These are phyloP conservation scores for Kitagawia praeruptora DNA, from an alignment of 129 eudicot genomes.

Conservation along the genomic window DNA sequence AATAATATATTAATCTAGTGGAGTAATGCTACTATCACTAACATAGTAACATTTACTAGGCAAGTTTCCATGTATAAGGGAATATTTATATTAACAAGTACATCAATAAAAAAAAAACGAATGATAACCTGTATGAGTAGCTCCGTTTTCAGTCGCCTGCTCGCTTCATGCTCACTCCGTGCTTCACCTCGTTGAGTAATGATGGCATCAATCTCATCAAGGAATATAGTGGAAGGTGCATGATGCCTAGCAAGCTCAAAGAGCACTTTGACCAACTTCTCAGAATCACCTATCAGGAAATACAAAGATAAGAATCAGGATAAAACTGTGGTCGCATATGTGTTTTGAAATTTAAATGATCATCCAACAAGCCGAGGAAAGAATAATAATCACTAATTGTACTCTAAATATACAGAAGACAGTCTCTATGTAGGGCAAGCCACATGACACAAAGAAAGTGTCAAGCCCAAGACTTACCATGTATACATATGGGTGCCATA, in stretches of 20 bases:
- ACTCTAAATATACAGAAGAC: background rate
- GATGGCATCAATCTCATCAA: conserved; percentile 97
- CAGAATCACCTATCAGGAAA: conserved; percentile 78
- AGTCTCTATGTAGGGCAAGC: background rate
- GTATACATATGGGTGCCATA: background rate
- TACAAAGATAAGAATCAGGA: background rate
- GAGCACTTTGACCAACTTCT: conserved; percentile 87
- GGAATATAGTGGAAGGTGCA: conserved; percentile 96
- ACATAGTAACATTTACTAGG: background rate
- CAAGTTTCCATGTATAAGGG: background rate
- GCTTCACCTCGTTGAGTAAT: conserved; percentile 99
- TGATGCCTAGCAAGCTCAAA: conserved; percentile 99
- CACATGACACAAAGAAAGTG: background rate
- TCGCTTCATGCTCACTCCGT: conserved; percentile 98
- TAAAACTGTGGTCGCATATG: background rate
- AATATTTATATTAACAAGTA: background rate
- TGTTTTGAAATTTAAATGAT: background rate
- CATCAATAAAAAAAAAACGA: background rate
- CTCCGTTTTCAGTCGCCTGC: conserved; percentile 97
- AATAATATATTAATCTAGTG: background rate
- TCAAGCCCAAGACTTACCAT: background rate
- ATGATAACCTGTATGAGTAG: conserved; percentile 79
- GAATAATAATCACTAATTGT: background rate
- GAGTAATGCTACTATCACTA: background rate
- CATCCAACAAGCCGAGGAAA: background rate